Base-by-base conservation (phyloP, 106 monocot genomes). In the Platanthera zijinensis region DNA sequence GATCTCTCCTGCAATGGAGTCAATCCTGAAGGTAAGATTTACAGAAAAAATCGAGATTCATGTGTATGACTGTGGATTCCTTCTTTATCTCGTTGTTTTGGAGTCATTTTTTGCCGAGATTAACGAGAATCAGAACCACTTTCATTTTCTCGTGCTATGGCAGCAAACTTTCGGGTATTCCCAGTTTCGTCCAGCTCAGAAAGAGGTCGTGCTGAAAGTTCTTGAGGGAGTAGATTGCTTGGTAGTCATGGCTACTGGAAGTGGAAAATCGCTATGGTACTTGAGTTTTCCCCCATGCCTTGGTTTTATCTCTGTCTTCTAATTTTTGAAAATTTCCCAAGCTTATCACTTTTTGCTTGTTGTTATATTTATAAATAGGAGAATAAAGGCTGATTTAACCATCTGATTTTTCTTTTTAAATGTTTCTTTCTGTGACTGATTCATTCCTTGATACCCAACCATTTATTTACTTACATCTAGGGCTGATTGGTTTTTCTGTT, bases 231-330 rank as follows among this genome's bases (percentile, higher is more conserved):
- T 73, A 53, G 97, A 94, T 86, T 84, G 87, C 76, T 79, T 99
- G 22, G 97, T 88, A 5, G 94, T 99, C 57, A 99, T 99, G 97
- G 94, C 94, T 17, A 99, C 97, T 63, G 97, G 97, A 70, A 94
- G 97, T 51, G 97, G 97, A 6, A 99, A 99, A 83, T 99, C 97
- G 12, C 56, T 99, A 11, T 99, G 94, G 97, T 94, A 82, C 77
- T 59, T 63, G 8, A 50, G 8, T 47, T 32, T 66, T 47, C 50
- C 10, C 14, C 11, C n/a, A 6, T n/a, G 3, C 19, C 21, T 72
- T 9, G 50, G 10, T 72, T 51, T 10, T 12, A 17, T 25, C 10
- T 74, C 57, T 77, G 57, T 67, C 50, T 57, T 11, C 5, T 72
- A 48, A 48, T 15, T 14, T 17, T 66, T 5, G 25, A 66, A 25